Evolutionary conservation across 2,329 filamentous ascomycete genomes (phyloP).

Genomic region (Colletotrichum tamarilloi): DNA sequence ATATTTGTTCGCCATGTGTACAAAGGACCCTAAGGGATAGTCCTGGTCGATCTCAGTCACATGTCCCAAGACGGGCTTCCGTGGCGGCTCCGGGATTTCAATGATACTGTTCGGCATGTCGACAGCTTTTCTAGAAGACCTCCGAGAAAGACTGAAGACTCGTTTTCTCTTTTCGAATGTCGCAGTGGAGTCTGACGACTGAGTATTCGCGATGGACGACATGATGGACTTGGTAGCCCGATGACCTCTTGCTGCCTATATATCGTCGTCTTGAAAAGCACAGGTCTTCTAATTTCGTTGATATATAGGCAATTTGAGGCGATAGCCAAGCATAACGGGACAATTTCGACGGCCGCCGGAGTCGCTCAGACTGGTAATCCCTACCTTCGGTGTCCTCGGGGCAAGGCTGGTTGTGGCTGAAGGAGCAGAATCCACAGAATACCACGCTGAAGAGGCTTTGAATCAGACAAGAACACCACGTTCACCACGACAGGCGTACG

Average conservation of each 20-base stretch:
- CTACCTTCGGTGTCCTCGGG: background rate
- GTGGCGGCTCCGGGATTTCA: constrained; percentile 58
- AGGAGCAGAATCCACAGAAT: background rate
- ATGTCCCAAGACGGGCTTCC: constrained; percentile 75
- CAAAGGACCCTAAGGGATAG: constrained; percentile 65
- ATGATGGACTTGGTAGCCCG: background rate
- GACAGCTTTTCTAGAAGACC: constrained; percentile 8
- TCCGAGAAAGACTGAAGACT: constrained; percentile 17
- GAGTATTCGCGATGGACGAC: background rate
- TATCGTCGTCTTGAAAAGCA: background rate
- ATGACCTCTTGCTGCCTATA: background rate
- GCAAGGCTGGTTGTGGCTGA: background rate
- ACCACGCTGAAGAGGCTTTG: background rate
- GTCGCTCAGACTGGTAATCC: background rate
- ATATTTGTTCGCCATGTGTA: constrained; percentile 71
- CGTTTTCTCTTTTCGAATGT: constrained; percentile 5
- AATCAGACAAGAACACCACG: background rate
- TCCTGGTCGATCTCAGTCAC: constrained; percentile 70
- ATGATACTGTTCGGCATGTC: constrained; percentile 41
- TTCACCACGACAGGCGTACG: background rate
- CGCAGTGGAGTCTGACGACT: background rate
- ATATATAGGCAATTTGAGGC: background rate
- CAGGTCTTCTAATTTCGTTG: background rate
- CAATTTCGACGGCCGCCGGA: background rate
- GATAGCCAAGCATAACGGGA: background rate